A percentile compares a stretch with the other conserved stretches of the same genome.
phyloP scores from a whole-genome alignment of 2,329 filamentous ascomycete species.

The Sporothrix inflata region DNA sequence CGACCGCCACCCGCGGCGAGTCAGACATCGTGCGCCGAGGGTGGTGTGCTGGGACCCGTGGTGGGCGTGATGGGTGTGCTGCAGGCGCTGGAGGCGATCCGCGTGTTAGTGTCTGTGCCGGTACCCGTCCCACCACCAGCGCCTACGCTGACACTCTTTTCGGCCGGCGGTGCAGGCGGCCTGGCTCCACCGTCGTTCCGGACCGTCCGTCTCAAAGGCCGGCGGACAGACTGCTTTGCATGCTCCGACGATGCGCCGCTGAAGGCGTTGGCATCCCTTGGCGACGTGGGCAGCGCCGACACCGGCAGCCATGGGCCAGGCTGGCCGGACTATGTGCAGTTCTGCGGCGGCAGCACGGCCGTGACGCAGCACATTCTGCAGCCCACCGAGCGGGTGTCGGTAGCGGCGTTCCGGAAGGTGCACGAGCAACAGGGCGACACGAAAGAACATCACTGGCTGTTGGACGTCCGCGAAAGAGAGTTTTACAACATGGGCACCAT shows the following conservation, averaged over 20 bases:
- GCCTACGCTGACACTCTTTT: conserved; percentile 53
- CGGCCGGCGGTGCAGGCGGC: conserved; percentile 45
- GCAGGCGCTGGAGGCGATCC: conserved; percentile 87
- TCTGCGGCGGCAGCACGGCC: conserved; percentile 67
- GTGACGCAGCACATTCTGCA: conserved; percentile 45
- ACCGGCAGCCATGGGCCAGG: conserved; percentile 48
- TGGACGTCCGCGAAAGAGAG: conserved; percentile 84
- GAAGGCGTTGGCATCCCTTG: not conserved
- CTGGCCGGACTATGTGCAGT: conserved; percentile 82
- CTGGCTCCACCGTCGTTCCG: conserved; percentile 58
- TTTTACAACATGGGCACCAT: conserved; percentile 83
- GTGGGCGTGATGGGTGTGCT: conserved; percentile 92
- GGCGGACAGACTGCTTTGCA: conserved; percentile 72
- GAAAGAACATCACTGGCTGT: conserved; percentile 55
- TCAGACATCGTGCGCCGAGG: conserved; percentile 86
- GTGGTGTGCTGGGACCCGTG: conserved; percentile 87
- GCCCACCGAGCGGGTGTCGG: conserved; percentile 69
- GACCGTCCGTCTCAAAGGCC: conserved; percentile 71
- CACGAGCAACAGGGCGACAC: conserved; percentile 30
- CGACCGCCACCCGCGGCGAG: conserved; percentile 81
- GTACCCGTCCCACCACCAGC: conserved; percentile 10
- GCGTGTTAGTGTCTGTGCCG: conserved; percentile 62
- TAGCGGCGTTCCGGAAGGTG: conserved; percentile 52
- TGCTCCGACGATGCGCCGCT: conserved; percentile 70
- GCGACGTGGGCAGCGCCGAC: conserved; percentile 51